Conservation (phyloP, 768 basidiomycete species). For the Kondoa subrosea region DNA sequence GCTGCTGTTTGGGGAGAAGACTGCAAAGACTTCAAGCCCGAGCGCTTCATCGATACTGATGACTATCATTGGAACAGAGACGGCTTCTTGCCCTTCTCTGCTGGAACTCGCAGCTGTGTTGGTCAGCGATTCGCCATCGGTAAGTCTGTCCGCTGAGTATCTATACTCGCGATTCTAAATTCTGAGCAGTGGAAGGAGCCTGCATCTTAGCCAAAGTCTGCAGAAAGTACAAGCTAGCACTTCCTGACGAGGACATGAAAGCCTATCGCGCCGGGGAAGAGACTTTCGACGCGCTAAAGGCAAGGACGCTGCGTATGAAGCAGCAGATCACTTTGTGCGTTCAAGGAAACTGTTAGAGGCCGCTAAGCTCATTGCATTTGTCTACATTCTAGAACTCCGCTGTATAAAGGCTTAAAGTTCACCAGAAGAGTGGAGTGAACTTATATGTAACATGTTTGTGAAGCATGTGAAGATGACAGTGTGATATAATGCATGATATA, state of each 20-base stretch:
- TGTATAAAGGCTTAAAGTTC: too few relatives aligned
- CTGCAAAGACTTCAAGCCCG: conserved; percentile 18
- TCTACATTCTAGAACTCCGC: too few relatives aligned
- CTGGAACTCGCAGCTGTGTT: conserved; percentile 13
- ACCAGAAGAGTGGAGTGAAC: too few relatives aligned
- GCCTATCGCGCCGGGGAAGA: neutral
- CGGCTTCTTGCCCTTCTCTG: conserved; percentile 23
- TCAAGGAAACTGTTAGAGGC: too few relatives aligned
- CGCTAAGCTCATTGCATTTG: too few relatives aligned
- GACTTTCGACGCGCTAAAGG: neutral
- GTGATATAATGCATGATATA: neutral
- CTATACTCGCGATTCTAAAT: neutral
- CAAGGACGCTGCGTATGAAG: neutral
- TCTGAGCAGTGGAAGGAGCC: neutral
- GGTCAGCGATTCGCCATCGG: conserved; percentile 18
- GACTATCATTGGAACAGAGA: conserved; percentile 18
- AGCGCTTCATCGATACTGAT: conserved; percentile 22
- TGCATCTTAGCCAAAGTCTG: neutral
- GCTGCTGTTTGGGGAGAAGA: conserved; percentile 3
- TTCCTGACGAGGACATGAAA: neutral
- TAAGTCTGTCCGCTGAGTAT: conserved; percentile 8
- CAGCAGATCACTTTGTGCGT: too few relatives aligned
- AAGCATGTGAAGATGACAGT: neutral
- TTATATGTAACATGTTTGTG: too few relatives aligned
- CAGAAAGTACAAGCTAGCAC: neutral